A percentile compares a stretch with the other conserved stretches of the same genome.
Evolutionary conservation across 208 protist species (phyloP).

Genomic region (Leishmania mexicana): DNA sequence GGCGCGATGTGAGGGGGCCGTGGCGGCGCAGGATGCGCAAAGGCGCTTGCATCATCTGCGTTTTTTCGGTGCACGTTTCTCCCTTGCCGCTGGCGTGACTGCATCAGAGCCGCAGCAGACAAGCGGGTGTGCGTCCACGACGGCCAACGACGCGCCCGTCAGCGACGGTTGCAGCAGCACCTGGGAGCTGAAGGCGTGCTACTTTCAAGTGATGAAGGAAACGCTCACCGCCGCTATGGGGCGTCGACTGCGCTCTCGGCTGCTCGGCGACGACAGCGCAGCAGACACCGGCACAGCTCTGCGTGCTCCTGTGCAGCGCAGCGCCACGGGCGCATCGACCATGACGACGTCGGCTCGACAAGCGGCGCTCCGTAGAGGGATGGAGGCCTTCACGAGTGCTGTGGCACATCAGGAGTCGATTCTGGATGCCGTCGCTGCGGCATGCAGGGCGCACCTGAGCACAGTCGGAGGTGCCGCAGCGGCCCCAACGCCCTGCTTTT

Average conservation of each 20-base stretch:
- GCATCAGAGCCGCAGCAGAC: not conserved
- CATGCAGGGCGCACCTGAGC: not conserved
- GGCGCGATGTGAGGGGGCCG: not conserved
- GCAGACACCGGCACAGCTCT: not conserved
- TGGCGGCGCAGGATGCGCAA: not conserved
- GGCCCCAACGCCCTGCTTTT: not conserved
- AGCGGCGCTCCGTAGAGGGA: not conserved
- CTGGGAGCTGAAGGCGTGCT: conserved; percentile 5
- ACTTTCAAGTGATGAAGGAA: conserved; percentile 35
- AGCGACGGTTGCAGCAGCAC: not conserved
- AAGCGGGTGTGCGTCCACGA: not conserved
- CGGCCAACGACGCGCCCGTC: not conserved
- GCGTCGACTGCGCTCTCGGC: conserved; percentile 2
- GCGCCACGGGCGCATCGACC: not conserved
- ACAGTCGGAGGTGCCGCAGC: not conserved
- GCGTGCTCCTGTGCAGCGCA: too few species aligned
- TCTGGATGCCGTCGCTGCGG: not conserved
- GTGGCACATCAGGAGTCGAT: conserved; percentile 17
- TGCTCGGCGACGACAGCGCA: conserved; percentile 5
- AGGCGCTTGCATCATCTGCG: conserved; percentile 4
- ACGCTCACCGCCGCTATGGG: conserved; percentile 19
- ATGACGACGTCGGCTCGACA: conserved; percentile 6
- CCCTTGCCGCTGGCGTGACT: not conserved
- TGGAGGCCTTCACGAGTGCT: conserved; percentile 11
- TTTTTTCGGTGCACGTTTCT: not conserved